Base-by-base conservation (phyloP, 495 filamentous ascomycete species). In the Penicillium paxilli region DNA sequence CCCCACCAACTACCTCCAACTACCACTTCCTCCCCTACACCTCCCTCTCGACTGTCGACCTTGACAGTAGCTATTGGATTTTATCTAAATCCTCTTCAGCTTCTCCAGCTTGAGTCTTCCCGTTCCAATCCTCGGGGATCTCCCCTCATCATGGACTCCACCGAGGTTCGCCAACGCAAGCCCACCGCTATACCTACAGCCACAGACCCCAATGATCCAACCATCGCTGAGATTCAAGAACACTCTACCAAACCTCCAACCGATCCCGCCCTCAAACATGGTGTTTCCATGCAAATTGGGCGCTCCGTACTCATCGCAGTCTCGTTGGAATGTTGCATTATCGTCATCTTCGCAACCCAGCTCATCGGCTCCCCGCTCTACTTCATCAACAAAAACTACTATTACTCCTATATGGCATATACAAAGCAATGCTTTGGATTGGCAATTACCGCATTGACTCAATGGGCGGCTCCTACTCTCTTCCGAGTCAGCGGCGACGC, bases 361-460 rank as follows among this genome's bases (percentile, higher is more conserved):
- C 38, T 86, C 17, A 62, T 86, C 48, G 81, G 82, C 20, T 65
- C 72, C 10, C 83, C 83, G 22, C 70, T 87, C 2, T 87, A 87
- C 68, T 68, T 86, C 48, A 71, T 85, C 68, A 76, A 76, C 61
- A 83, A 78, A 59, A 67, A 80, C 44, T 81, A 70, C 38, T 88
- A 81, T 67, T 85, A 87, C 58, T 71, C 77, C 5, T 86, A 78
- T 59, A 87, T 87, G 82, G 77, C 84, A n/a, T 69, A 81, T 37
- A 86, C 83, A 28, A 87, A 88, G 66, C 75, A 85, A 62, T 77
- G 73, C 17, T 88, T 87, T 60, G 83, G 80, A 5, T 55, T 87
- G 20, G 70, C 85, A 22, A 78, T 84, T 37, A 80, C 77, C 1
- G 80, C 81, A 20, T 73, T 86, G 50, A 87, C 83, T 3, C 70